These are phyloP conservation scores for Eucalyptus dawsonii DNA, from an alignment of 345 rosid species.

Conservation along the genomic window DNA sequence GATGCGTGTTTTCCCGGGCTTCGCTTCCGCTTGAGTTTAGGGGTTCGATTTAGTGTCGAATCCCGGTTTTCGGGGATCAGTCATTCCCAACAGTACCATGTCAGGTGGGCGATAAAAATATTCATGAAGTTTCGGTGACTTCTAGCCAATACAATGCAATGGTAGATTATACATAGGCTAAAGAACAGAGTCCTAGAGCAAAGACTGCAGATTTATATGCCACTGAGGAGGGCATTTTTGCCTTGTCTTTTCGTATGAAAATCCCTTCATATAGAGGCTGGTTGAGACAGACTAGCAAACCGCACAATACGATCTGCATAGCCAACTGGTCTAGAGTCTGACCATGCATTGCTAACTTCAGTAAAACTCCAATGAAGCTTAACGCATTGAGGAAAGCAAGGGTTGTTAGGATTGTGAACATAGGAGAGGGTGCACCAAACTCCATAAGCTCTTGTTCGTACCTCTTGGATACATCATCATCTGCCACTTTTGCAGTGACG, in stretches of 20 bases:
- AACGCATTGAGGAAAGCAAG: conserved; percentile 26
- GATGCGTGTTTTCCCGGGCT: too few species aligned
- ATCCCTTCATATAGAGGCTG: conserved; percentile 17
- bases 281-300: conserved; percentile 17
- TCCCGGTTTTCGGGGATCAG: too few species aligned
- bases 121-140: neutral
- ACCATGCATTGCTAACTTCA: neutral
- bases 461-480: conserved; percentile 10
- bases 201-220: conserved; percentile 1
- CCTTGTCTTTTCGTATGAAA: conserved; percentile 26
- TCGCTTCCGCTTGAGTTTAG: too few species aligned
- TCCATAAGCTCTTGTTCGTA: conserved; percentile 14
- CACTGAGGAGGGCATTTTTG: conserved; percentile 17
- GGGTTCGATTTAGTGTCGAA: too few species aligned
- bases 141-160: neutral
- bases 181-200: conserved; percentile 7
- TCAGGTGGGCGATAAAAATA: neutral
- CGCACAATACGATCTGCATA: conserved; percentile 17
- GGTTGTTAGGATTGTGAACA: conserved; percentile 4
- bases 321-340: neutral
- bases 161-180: neutral
- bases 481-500: conserved; percentile 21
- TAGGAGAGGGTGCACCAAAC: conserved; percentile 7
- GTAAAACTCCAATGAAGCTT: conserved; percentile 6
- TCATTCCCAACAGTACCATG: too few species aligned